Base-by-base conservation (phyloP, 192 early-diverging fungal species). In the Neocallimastix lanati region DNA sequence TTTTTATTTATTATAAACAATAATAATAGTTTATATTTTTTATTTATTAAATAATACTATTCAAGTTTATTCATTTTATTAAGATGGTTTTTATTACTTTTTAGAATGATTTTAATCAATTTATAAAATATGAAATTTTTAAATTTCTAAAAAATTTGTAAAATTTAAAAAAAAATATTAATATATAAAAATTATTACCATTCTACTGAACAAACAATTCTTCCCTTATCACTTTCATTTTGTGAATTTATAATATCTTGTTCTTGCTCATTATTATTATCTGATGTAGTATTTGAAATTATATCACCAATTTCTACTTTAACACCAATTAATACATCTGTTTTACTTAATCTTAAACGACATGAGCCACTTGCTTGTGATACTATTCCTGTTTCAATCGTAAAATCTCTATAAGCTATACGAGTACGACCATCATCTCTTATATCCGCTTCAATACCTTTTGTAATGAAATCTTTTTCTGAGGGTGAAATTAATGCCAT, bases 241-340 rank as follows among this genome's bases (percentile, higher is more conserved):
- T 85, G 87, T 13, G 85, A 87, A 13, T 90, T 83, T 77, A 89
- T 85, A 16, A 88, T 85, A 79, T 88, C 89, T 58, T 87, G 86
- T 18, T 29, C 85, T 5, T 77, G 82, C 12, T 76, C 79, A 29
- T 83, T 83, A 38, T 79, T 78, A 29, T 81, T 79, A 67, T 80
- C 81, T 11, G 83, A 28, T 18, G 28, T 78, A 29, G 77, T 35
- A 35, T 80, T 78, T 16, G 80, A 78, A 28, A 80, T 85, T 28
- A 88, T 83, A 78, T 77, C 81, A 21, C 92, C 93, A 78, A 98
- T 92, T 80, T 96, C 94, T 15, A 94, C 94, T 83, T 98, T 99
- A 81, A 99, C 90, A 25, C 97, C 96, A 28, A 98, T 96, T 14
- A 99, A 87, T 2, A 98, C 91, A 78, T 96, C 94, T 0, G 96